Percentiles rank a stretch among this genome's conserved stretches.
Conservation (phyloP, 306 rosid species). For the Cucurbita ficifolia region DNA sequence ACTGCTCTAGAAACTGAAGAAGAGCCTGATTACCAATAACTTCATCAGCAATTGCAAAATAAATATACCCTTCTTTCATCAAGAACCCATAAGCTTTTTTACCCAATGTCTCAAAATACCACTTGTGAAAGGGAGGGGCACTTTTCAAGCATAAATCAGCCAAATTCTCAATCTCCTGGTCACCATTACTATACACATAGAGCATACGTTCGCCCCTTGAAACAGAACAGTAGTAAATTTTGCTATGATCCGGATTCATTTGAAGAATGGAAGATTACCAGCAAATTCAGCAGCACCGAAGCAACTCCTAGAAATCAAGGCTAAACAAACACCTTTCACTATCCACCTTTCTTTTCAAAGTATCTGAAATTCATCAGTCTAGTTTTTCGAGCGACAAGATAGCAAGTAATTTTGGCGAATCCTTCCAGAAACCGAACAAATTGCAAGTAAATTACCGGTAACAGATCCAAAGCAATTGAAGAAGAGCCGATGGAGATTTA, state of each 20-base stretch:
- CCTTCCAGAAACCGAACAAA: slow-evolving; percentile 12
- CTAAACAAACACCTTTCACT: background rate
- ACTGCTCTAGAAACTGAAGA: slow-evolving; percentile 59
- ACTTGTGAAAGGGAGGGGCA: slow-evolving; percentile 54
- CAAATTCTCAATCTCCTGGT: slow-evolving; percentile 35
- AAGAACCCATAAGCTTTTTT: slow-evolving; percentile 57
- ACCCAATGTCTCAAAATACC: slow-evolving; percentile 66
- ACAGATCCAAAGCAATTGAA: slow-evolving; percentile 22
- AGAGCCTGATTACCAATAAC: slow-evolving; percentile 40
- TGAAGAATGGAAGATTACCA: background rate
- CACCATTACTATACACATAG: slow-evolving; percentile 42
- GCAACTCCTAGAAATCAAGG: background rate
- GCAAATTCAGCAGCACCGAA: background rate
- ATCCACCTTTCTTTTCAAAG: background rate
- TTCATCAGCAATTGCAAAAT: slow-evolving; percentile 52
- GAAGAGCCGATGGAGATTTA: slow-evolving; percentile 17
- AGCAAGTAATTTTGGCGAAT: background rate
- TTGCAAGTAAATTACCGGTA: slow-evolving; percentile 17
- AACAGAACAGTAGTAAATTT: slow-evolving; percentile 62
- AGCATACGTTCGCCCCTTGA: slow-evolving; percentile 39
- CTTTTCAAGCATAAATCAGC: slow-evolving; percentile 56
- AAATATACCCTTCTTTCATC: slow-evolving; percentile 58
- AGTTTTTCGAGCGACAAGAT: background rate
- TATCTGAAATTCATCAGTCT: background rate
- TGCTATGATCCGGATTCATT: slow-evolving; percentile 50